Evolutionary conservation across 1,139 yeast species (phyloP), one percentile per base, ranked within the genome.

Genomic region (Blastobotrys persicus): DNA sequence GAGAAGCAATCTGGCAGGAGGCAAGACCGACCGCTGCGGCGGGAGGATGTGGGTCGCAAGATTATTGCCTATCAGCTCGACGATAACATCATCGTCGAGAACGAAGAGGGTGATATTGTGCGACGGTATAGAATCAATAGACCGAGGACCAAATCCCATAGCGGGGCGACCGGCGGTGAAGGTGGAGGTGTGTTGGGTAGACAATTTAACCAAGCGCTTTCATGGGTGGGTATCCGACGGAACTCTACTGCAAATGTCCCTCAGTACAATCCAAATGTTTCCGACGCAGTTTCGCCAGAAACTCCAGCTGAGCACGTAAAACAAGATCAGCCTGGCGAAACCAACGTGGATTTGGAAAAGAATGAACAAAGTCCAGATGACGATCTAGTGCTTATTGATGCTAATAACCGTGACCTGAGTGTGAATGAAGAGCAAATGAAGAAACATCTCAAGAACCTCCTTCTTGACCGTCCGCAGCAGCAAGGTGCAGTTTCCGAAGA

Each of bases 41-140:
- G 40, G 11, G 41, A 46, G 26, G 41, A 49, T 16, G 48, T 40
- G 11, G 57, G 56, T 5, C 50, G 50, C 28, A 59, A 70, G 54
- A 79, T 76, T 42, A 72, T 66, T 59, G 88, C 87, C 1, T 84
- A 76, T 59, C 79, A 78, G 61, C 70, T 80, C 45, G 95, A 84
- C 62, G 81, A 88, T 62, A 75, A 83, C 55, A 79, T 92, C 50
- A 76, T 89, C 53, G 84, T 92, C 55, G 98, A 92, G 66, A 87
- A 89, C 62, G 88, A 80, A 43, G 96, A 89, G 33, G 98, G 98
- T 57, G 98, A 92, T 59, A 81, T 92, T 51, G 74, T 92, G 42
- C 80, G 96, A 61, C 76, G 96, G 51, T 92, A 89, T 68, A 79
- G 73, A 59, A 83, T 88, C 48, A 85, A 83, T 58, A 76, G 78